Conservation (phyloP, 2,329 filamentous ascomycete genomes). For the Pleomassaria siparia region DNA sequence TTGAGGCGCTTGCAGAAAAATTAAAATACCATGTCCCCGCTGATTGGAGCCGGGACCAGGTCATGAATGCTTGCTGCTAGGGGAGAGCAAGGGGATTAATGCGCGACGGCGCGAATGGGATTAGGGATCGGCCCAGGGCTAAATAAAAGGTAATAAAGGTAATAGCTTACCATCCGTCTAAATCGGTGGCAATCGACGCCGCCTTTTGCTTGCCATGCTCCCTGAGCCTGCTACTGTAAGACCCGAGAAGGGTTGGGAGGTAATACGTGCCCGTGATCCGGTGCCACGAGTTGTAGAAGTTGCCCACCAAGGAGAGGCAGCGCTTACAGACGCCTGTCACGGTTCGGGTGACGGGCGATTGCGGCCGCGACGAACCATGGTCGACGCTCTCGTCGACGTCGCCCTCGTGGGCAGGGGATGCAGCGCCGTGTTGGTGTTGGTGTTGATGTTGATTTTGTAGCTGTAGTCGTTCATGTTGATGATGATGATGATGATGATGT, state of each 20-base stretch:
- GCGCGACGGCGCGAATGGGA: conserved; percentile 27
- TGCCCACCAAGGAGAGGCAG: conserved; percentile 31
- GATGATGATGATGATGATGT: too few relatives aligned
- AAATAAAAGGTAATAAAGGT: too few relatives aligned
- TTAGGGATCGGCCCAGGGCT: conserved; percentile 10
- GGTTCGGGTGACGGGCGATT: conserved; percentile 19
- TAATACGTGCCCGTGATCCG: conserved; percentile 39
- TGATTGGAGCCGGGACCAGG: conserved; percentile 38
- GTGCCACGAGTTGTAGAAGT: conserved; percentile 43
- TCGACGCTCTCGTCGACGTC: conserved; percentile 8
- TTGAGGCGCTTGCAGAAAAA: conserved; percentile 37
- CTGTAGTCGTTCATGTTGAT: too few relatives aligned
- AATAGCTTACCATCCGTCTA: conserved; percentile 43
- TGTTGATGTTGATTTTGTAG: conserved; percentile 12
- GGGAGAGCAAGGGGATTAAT: conserved; percentile 25
- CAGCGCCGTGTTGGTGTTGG: conserved; percentile 9
- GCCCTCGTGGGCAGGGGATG: background rate
- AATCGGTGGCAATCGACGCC: conserved; percentile 30
- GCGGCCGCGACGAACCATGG: conserved; percentile 9
- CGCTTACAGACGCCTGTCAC: conserved; percentile 33
- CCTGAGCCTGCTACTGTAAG: conserved; percentile 34
- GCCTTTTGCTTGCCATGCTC: conserved; percentile 28
- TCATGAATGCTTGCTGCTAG: conserved; percentile 32
- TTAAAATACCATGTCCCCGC: conserved; percentile 34
- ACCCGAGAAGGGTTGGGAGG: conserved; percentile 36